Evolutionary conservation across 2,329 filamentous ascomycete genomes (phyloP).

Genomic region (Penicillium sp.): DNA sequence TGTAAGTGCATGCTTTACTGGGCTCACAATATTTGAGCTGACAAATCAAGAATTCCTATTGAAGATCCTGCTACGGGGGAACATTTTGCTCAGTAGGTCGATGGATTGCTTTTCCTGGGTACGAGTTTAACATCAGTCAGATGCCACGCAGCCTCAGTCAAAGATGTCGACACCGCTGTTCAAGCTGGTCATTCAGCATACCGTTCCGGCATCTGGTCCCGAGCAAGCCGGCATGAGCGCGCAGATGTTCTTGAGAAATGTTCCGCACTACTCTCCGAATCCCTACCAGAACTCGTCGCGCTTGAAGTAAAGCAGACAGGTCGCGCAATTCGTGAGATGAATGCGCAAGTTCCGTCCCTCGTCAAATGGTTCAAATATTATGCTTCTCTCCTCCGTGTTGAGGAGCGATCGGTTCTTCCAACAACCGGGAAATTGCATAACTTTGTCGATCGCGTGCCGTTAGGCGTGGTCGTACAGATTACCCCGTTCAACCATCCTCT

Average conservation of each 20-base stretch:
- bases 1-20: conserved; percentile 2
- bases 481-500: conserved; percentile 43
- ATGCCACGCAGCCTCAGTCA: conserved; percentile 17
- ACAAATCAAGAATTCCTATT: conserved; percentile 12
- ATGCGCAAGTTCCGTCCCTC: conserved; percentile 62
- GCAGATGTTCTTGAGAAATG: conserved; percentile 24
- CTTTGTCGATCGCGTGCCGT: conserved; percentile 36
- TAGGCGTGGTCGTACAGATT: conserved; percentile 42
- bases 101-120: fast-evolving
- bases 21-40: too few relatives aligned
- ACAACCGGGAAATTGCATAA: conserved; percentile 50
- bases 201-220: conserved; percentile 21
- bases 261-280: conserved; percentile 10
- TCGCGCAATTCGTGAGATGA: conserved; percentile 68
- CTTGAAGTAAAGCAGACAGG: conserved; percentile 70
- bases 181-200: conserved; percentile 11
- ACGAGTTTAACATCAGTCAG: conserved; percentile 4
- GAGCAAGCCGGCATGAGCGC: conserved; percentile 17
- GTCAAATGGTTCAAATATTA: conserved; percentile 69
- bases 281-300: conserved; percentile 56
- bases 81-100: conserved; percentile 18
- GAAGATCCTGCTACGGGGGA: conserved; percentile 21
- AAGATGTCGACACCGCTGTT: conserved; percentile 16
- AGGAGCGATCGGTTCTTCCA: conserved; percentile 66
- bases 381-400: conserved; percentile 64